Evolutionary conservation across 2,329 filamentous ascomycete genomes (phyloP).

Genomic region (Colletotrichum sp.): DNA sequence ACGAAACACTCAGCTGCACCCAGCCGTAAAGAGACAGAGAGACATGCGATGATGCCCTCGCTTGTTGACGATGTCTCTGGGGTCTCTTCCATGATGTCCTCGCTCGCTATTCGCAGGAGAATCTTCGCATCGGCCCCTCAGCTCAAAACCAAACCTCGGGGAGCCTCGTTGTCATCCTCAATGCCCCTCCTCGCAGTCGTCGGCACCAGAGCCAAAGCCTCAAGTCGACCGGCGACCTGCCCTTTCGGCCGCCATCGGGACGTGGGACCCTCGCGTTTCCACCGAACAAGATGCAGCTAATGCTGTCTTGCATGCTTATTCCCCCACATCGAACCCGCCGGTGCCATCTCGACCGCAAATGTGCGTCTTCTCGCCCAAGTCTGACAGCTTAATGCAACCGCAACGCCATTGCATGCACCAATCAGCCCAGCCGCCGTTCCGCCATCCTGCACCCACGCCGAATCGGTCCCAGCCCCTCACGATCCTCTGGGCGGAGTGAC

Average conservation of each 20-base stretch:
- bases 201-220: not conserved
- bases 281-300: conserved; percentile 12
- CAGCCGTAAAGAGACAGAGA: not conserved
- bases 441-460: not conserved
- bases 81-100: not conserved
- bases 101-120: not conserved
- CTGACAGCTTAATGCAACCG: not conserved
- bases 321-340: conserved; percentile 8
- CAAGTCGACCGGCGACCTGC: not conserved
- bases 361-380: not conserved
- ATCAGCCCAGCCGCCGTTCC: not conserved
- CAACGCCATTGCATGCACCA: not conserved
- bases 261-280: conserved; percentile 1
- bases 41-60: not conserved
- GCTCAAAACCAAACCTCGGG: not conserved
- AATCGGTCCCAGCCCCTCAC: not conserved
- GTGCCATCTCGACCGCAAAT: not conserved
- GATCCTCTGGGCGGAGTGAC: not conserved
- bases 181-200: not conserved
- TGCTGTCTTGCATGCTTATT: conserved; percentile 15
- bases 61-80: not conserved
- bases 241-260: not conserved
- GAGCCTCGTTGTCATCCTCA: not conserved
- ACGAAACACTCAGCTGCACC: not conserved
- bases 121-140: not conserved